Conservation (phyloP, 2,329 filamentous ascomycete genomes). For the Xylariales sp. region DNA sequence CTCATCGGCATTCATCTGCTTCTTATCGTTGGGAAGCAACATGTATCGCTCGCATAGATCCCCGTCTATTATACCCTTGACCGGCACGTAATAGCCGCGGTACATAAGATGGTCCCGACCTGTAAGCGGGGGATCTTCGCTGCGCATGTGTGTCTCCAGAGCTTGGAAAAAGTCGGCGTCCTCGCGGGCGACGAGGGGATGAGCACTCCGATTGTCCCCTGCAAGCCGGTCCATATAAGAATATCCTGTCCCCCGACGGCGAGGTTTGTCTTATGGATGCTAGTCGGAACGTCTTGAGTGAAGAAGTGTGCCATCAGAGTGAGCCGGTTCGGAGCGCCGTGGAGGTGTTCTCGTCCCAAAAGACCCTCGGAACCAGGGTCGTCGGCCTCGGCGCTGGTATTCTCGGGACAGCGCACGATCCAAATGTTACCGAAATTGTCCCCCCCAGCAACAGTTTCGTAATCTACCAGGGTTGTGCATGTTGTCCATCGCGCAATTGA, state of each 20-base stretch:
- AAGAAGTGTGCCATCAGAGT: conserved; percentile 85
- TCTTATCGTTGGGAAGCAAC: conserved; percentile 78
- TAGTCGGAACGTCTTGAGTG: conserved; percentile 86
- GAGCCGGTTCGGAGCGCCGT: conserved; percentile 79
- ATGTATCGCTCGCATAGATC: conserved; percentile 92
- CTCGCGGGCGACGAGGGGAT: conserved; percentile 88
- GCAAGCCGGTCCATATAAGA: conserved; percentile 87
- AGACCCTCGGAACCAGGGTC: conserved; percentile 90
- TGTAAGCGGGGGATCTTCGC: conserved; percentile 80
- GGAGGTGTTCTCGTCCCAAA: conserved; percentile 80
- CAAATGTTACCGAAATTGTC: conserved; percentile 98
- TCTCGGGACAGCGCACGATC: conserved; percentile 80
- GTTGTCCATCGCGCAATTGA: conserved; percentile 86
- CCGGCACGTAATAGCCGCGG: conserved; percentile 88
- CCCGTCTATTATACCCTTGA: conserved; percentile 94
- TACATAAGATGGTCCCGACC: conserved; percentile 95
- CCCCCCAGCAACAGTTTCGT: conserved; percentile 88
- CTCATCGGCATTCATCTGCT: conserved; percentile 91
- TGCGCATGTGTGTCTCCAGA: conserved; percentile 80
- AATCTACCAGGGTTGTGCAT: conserved; percentile 89
- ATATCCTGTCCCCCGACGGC: conserved; percentile 90
- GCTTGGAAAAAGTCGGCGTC: conserved; percentile 98
- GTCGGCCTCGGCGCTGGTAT: conserved; percentile 83
- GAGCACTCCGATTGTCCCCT: conserved; percentile 88
- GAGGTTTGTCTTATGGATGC: conserved; percentile 80